A percentile compares a stretch with the other conserved stretches of the same genome.
phyloP scores from a whole-genome alignment of 495 filamentous ascomycete genomes.

The Bathelium albidoporum region DNA sequence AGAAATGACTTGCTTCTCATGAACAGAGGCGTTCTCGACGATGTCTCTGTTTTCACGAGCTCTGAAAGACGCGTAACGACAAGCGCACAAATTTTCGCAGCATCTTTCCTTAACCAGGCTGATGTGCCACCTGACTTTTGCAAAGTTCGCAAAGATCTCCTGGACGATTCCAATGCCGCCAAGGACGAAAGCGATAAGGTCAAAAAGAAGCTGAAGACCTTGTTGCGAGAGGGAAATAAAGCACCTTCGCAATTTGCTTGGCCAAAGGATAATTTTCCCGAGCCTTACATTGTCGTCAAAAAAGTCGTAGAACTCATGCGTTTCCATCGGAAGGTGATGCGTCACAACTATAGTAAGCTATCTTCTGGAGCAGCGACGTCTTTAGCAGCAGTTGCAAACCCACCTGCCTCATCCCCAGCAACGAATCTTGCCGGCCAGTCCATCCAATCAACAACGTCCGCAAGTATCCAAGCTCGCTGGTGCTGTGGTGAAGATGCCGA shows the following conservation, averaged over 20 bases:
- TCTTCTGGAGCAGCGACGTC: constrained; percentile 49
- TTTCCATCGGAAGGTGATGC: constrained; percentile 90
- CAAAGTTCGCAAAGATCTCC: constrained; percentile 79
- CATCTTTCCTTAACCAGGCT: constrained; percentile 78
- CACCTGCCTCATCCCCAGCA: constrained; percentile 4
- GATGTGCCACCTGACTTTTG: constrained; percentile 75
- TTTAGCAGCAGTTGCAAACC: constrained; percentile 36
- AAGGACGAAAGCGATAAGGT: constrained; percentile 99
- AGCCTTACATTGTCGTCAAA: constrained; percentile 78
- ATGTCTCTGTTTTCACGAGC: constrained; percentile 87
- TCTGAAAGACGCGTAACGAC: constrained; percentile 90
- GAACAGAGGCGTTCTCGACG: constrained; percentile 81
- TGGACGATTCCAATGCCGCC: constrained; percentile 97
- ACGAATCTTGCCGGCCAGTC: background rate
- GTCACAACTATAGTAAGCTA: constrained; percentile 75
- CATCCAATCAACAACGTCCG: constrained; percentile 45
- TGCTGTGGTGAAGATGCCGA: constrained; percentile 93
- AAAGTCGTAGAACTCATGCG: constrained; percentile 96
- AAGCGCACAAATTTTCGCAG: constrained; percentile 92
- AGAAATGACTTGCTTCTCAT: constrained; percentile 87
- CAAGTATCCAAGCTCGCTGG: constrained; percentile 78
- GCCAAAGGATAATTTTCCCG: constrained; percentile 85
- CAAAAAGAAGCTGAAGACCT: constrained; percentile 93
- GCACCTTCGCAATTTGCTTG: constrained; percentile 92
- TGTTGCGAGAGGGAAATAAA: constrained; percentile 76